Evolutionary conservation across 306 rosid species (phyloP), one percentile per base, ranked within the genome.

Genomic region (Acacia confusa): DNA sequence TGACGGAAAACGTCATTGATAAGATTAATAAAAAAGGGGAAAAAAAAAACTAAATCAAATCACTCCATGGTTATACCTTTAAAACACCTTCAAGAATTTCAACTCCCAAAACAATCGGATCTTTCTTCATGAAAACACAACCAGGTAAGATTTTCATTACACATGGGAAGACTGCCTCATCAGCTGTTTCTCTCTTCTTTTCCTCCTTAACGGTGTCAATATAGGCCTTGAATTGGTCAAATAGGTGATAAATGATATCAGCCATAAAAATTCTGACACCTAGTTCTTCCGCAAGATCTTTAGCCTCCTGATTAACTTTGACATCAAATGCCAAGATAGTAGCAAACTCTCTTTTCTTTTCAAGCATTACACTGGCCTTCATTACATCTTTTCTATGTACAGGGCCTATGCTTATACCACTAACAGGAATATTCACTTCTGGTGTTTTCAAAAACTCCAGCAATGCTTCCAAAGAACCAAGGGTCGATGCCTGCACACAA

Each of bases 291-390:
- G 99, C 93, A 76, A 95, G 94, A 38, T 95, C 98, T 80, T 91
- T 89, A 34, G 98, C 93, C 85, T 95, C 99, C 43, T 93, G 94
- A 27, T 95, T 93, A 74, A 95, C 97, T 92, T 95, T 95, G 86
- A 95, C 97, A 87, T 95, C 99, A 87, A 95, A 95, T 40, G 99
- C 99, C 92, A 95, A 85, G 78, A 95, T 93, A 55, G 96, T 82
- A 43, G 97, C 92, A 81, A 81, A 92, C 85, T 93, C 97, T 79
- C 84, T 85, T 84, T 87, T 95, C 92, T 95, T 95, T 88, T 91
- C 97, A 77, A 95, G 97, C 99, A 95, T 93, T 58, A 92, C 99
- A 67, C 96, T 87, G 82, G 98, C 98, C 89, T 95, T 95, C 99
- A 92, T 95, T 75, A 95, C 90, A 80, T 95, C 99, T 85, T 93